Base-by-base conservation (phyloP, 2,329 filamentous ascomycete species). In the Penicillium palitans region DNA sequence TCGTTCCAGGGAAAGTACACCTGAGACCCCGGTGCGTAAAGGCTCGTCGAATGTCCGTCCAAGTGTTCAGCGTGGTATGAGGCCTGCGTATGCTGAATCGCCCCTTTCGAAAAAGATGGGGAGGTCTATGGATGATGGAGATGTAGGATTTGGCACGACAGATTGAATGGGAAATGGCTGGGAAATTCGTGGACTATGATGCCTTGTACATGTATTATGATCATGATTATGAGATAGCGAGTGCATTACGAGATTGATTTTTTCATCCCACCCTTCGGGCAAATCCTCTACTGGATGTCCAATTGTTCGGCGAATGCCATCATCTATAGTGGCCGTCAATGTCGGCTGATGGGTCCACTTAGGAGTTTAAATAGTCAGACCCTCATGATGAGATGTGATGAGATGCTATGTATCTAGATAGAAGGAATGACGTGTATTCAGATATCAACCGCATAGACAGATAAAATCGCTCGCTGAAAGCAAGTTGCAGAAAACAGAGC, bases 31-130 rank as follows among this genome's bases (percentile, higher is more conserved):
- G 2, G 40, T 60, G 21, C 63, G 63, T 40, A 49, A 57, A 21
- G 56, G 59, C 7, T 69, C 71, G 13, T 63, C 68, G 2, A 67
- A 66, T 13, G 45, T 65, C 7, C 58, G 66, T 33, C 55, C 60
- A 24, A 66, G 62, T 59, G 60, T 62, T 24, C 33, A 68, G 46
- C 66, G 68, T 31, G 65, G 63, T 29, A 61, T 65, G 59, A 65
- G 64, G 15, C 62, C 67, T 15, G 64, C 59, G 10, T 66, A 67
- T 57, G 48, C 57, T 1, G 61, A 68, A 19, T 75, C 76, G 3
- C 76, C 75, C 49, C 72, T 76, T 21, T 68, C 76, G 15, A 69
- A 58, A 42, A 68, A 72, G 47, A 68, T 70, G 7, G 65, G 62
- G 35, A 67, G 69, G 7, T 63, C 58, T 6, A 31, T 66, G 15